Evolutionary conservation across 2,329 filamentous ascomycete species (phyloP).

Genomic region (Diaporthe humulicola): DNA sequence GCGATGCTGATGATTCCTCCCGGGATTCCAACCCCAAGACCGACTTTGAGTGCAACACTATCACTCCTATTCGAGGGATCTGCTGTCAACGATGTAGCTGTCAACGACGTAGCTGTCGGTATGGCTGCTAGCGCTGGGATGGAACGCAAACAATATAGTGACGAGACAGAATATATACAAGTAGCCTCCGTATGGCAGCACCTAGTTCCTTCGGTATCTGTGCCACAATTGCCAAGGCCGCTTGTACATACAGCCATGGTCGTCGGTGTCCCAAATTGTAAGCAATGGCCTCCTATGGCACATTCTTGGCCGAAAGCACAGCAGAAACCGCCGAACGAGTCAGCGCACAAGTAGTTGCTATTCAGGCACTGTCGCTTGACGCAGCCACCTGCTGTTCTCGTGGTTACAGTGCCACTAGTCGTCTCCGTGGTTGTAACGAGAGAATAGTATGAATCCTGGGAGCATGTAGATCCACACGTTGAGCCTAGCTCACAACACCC

Average conservation of each 20-base stretch:
- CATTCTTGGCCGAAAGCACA: not conserved
- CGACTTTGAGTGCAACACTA: not conserved
- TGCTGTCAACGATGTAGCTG: not conserved
- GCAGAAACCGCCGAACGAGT: not conserved
- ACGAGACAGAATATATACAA: not conserved
- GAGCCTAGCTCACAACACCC: not conserved
- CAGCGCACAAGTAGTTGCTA: not conserved
- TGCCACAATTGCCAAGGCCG: not conserved
- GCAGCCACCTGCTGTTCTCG: not conserved
- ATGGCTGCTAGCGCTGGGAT: not conserved
- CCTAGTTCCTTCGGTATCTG: not conserved
- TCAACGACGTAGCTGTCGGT: not conserved
- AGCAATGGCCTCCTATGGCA: not conserved
- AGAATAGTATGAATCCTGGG: not conserved
- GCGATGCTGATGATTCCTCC: not conserved
- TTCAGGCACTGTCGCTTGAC: not conserved
- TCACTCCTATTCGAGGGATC: too few relatives aligned
- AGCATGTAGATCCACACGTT: not conserved
- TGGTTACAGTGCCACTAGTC: not conserved
- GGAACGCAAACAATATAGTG: not conserved
- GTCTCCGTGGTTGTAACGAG: not conserved
- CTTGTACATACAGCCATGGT: not conserved
- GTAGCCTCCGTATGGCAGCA: not conserved
- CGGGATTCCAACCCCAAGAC: slow-evolving; percentile 14
- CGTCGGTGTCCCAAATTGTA: not conserved